A percentile compares a stretch with the other conserved stretches of the same genome.
phyloP scores from a whole-genome alignment of 129 eudicot genomes.

The Lonicera japonica region DNA sequence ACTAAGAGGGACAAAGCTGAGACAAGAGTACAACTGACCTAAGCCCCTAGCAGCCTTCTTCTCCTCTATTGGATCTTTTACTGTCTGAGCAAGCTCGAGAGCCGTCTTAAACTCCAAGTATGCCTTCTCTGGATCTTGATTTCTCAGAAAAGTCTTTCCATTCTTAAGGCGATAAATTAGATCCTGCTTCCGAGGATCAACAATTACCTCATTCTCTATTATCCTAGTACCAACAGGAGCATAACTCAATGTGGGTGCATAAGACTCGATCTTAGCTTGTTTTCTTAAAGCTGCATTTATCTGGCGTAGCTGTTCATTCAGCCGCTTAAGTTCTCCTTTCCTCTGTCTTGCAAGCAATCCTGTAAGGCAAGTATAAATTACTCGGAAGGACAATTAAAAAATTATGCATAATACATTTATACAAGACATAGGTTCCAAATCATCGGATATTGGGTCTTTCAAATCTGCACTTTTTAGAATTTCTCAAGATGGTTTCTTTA shows the following conservation, averaged over 20 bases:
- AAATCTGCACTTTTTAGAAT: no score
- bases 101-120: slow-evolving; percentile 70
- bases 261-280: slow-evolving; percentile 99
- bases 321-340: slow-evolving; percentile 66
- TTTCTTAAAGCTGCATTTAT: slow-evolving; percentile 86
- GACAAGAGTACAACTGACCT: slow-evolving; percentile 33
- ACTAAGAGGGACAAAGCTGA: background rate
- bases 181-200: slow-evolving; percentile 81
- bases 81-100: slow-evolving; percentile 77
- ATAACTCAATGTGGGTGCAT: slow-evolving; percentile 89
- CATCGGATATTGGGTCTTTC: no score
- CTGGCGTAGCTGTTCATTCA: slow-evolving; percentile 94
- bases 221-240: slow-evolving; percentile 75
- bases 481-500: background rate
- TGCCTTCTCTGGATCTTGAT: slow-evolving; percentile 77
- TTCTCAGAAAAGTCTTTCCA: slow-evolving; percentile 79
- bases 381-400: background rate
- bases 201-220: slow-evolving; percentile 68
- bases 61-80: slow-evolving; percentile 80
- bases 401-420: no score
- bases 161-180: slow-evolving; percentile 58
- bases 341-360: slow-evolving; percentile 93
- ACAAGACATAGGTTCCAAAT: background rate
- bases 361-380: slow-evolving; percentile 8
- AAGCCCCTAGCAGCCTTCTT: slow-evolving; percentile 97